Base-by-base conservation (phyloP, 176 grass and related monocot species). In the Cenchrus purpureus region DNA sequence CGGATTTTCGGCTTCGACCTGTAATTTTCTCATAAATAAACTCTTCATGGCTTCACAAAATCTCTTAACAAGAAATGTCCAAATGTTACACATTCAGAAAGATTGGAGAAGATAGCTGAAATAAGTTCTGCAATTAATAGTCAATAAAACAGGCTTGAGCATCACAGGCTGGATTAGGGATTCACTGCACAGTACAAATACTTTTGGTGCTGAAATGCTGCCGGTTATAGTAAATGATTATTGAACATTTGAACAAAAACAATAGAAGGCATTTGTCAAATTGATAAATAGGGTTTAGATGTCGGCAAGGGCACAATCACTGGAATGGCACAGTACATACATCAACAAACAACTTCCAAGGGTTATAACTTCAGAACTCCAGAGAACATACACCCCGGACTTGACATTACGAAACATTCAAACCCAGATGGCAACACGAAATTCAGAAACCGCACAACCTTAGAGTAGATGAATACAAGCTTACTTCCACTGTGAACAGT, bases 1-100 rank as follows among this genome's bases (percentile, higher is more conserved):
- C 1, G 94, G 90, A 85, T 79, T 90, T 86, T 96, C 90, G 71
- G 94, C 94, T 92, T 99, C 97, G 37, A 96, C 91, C 97, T 99
- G 81, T 63, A 84, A 80, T 29, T 42, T 67, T 16, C 0, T 64
- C 69, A 62, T 80, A 8, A 70, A 68, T 14, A 28, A 10, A 51
- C 51, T 60, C 45, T 40, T 40, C 37, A 40, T 40, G 37, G 37
- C 37, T 51, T 81, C 6, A 34, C 3, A 65, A 45, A 77, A 64
- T 43, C 56, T 40, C 57, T 29, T n/a, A 1, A 0, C 2, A 5
- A 82, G 12, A 87, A 68, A 42, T 19, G n/a, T 22, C 37, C 46
- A 63, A 17, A 70, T 64, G 12, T 29, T 22, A 71, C 44, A 28
- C 7, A 65, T 15, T 67, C 43, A 25, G 29, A 54, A 20, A 83